Base-by-base conservation (phyloP, 345 rosid species). In the Euclidium syriacum region DNA sequence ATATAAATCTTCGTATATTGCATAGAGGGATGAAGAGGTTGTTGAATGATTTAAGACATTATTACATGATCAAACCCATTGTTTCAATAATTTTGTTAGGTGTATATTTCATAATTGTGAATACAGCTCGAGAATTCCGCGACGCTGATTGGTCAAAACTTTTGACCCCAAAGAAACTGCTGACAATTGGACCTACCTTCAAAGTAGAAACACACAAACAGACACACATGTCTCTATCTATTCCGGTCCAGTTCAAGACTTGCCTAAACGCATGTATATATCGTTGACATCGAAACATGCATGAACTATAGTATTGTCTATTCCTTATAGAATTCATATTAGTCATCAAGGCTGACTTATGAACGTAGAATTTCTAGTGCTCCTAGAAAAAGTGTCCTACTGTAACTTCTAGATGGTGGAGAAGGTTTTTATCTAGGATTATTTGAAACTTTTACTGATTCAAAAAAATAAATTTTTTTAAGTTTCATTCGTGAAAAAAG, bases 1-100 rank as follows among this genome's bases (percentile, higher is more conserved):
- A 51, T 3, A 32, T 25, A 26, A 15, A n/a, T n/a, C n/a, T n/a
- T 26, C 40, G n/a, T 51, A 27, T 36, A 25, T 5, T 44, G 62
- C 30, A 65, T 7, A 29, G 15, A 24, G 26, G 4, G 19, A 44
- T 25, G 23, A 11, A 25, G 64, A 35, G 47, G 62, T 44, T 14
- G 70, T 32, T 53, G 44, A 25, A 54, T 39, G 14, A 33, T 65
- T 65, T 34, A 44, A 46, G 22, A 52, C 71, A 36, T 27, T 55
- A 36, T 27, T 55, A 46, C 32, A 66, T 46, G 49, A 39, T 22
- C 51, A 65, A 65, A 18, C 63, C 35, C 39, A 26, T 12, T 35
- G 40, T 35, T 26, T 38, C 49, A 67, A 58, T 49, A 22, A 58
- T 49, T 27, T 39, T 40, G 57, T 56, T 67, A 67, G 72, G 43